A percentile compares a stretch with the other conserved stretches of the same genome.
Conservation (phyloP, 139 green algal species). For the Picochlorum sp. region DNA sequence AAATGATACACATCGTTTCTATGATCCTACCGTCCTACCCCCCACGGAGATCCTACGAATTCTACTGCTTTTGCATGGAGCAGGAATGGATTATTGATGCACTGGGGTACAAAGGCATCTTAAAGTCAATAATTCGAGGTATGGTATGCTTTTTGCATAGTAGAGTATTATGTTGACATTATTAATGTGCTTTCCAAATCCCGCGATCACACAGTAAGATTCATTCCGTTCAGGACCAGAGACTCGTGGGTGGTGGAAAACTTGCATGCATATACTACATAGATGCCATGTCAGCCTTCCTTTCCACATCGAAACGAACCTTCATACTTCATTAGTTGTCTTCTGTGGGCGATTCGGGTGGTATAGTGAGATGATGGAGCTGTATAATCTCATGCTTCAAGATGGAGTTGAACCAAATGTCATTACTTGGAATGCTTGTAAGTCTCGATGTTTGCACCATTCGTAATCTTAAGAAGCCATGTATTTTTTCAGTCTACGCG, state of each 20-base stretch:
- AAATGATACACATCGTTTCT: background rate
- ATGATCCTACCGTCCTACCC: background rate
- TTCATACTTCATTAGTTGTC: constrained; percentile 5
- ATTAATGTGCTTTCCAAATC: background rate
- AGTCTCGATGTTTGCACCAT: too few species aligned
- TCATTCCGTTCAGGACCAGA: too few species aligned
- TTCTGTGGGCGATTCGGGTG: background rate
- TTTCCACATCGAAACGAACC: background rate
- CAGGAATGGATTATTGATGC: background rate
- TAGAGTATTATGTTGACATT: background rate
- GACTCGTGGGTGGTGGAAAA: background rate
- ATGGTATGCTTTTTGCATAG: background rate
- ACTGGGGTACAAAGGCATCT: background rate
- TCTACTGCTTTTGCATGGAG: background rate
- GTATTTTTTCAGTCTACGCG: too few species aligned
- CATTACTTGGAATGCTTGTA: constrained; percentile 3
- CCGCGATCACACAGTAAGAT: too few species aligned
- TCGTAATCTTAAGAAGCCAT: too few species aligned
- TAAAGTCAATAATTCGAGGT: background rate
- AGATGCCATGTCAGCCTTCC: background rate
- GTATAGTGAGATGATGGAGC: background rate
- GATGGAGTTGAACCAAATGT: background rate
- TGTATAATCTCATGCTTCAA: constrained; percentile 5
- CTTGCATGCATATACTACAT: background rate
- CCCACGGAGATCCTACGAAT: background rate